phyloP scores from a whole-genome alignment of 257 asterid genomes.

The Mitragyna speciosa region DNA sequence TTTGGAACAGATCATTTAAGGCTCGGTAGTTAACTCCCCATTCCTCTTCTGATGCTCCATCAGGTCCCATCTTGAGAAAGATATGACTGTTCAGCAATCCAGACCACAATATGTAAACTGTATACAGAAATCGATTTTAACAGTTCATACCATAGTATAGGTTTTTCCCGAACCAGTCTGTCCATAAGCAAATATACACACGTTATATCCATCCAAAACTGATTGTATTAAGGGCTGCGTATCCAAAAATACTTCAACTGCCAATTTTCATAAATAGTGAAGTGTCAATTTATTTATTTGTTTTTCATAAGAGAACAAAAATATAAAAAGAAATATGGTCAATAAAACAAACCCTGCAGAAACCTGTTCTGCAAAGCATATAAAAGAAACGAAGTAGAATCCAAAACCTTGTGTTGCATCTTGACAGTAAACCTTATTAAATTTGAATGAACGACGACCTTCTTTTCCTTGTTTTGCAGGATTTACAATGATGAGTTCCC shows the following conservation, averaged over 20 bases:
- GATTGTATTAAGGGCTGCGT: constrained; percentile 87
- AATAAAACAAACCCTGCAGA: background rate
- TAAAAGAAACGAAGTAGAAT: constrained; percentile 6
- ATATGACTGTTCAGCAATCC: constrained; percentile 20
- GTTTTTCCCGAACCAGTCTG: constrained; percentile 99
- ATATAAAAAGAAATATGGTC: background rate
- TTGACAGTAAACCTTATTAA: constrained; percentile 72
- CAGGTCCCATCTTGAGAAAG: constrained; percentile 77
- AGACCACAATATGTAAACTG: constrained; percentile 7
- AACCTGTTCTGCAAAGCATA: background rate
- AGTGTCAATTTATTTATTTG: background rate
- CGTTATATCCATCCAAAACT: constrained; percentile 93
- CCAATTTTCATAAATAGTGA: constrained; percentile 20
- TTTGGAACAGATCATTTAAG: constrained; percentile 68
- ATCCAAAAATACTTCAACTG: constrained; percentile 82
- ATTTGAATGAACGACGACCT: constrained; percentile 80
- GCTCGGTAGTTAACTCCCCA: constrained; percentile 98
- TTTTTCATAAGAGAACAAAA: constrained; percentile 2
- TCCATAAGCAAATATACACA: constrained; percentile 93
- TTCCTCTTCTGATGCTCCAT: constrained; percentile 71
- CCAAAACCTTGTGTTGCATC: constrained; percentile 80
- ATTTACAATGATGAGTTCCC: constrained; percentile 68
- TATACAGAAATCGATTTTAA: background rate
- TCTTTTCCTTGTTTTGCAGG: constrained; percentile 93
- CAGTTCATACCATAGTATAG: constrained; percentile 73